Percentiles rank a stretch among this genome's conserved stretches.
phyloP scores from a whole-genome alignment of 306 rosid genomes.

The Bauhinia variegata region DNA sequence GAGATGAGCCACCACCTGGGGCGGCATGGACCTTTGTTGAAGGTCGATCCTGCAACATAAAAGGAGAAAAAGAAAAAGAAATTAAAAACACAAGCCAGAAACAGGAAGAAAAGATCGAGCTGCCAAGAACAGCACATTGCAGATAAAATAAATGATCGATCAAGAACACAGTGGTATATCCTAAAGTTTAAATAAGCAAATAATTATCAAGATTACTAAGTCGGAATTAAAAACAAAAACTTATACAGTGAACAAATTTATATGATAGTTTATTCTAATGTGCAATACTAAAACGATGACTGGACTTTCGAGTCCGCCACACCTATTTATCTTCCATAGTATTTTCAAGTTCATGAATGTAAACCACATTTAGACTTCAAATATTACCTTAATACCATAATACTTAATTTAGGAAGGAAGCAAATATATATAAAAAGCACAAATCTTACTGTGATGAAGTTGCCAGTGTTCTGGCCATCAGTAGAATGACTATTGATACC shows the following conservation, averaged over 20 bases:
- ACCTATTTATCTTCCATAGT: constrained; percentile 1
- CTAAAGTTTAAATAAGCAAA: not conserved
- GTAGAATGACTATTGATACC: constrained; percentile 87
- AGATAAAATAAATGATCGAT: too few relatives aligned
- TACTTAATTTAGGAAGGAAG: constrained; percentile 11
- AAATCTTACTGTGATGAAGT: constrained; percentile 80
- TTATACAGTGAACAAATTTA: not conserved
- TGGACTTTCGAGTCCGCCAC: not conserved
- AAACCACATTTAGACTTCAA: constrained; percentile 1
- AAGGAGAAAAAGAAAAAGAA: not conserved
- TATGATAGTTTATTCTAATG: not conserved
- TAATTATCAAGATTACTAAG: not conserved
- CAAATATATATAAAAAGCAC: constrained; percentile 13
- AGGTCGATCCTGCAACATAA: constrained; percentile 83
- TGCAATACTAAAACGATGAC: not conserved
- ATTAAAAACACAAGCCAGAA: not conserved
- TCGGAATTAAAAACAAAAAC: not conserved
- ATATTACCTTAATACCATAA: not conserved
- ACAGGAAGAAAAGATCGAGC: too few relatives aligned
- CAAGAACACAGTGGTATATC: not conserved
- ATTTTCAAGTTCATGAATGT: constrained; percentile 9
- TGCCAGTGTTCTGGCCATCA: constrained; percentile 98
- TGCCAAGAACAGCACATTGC: too few relatives aligned
- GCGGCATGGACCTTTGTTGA: constrained; percentile 97
- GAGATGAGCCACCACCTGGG: constrained; percentile 96